Base-by-base conservation (phyloP, 345 rosid genomes). In the Crucihimalaya himalaica region DNA sequence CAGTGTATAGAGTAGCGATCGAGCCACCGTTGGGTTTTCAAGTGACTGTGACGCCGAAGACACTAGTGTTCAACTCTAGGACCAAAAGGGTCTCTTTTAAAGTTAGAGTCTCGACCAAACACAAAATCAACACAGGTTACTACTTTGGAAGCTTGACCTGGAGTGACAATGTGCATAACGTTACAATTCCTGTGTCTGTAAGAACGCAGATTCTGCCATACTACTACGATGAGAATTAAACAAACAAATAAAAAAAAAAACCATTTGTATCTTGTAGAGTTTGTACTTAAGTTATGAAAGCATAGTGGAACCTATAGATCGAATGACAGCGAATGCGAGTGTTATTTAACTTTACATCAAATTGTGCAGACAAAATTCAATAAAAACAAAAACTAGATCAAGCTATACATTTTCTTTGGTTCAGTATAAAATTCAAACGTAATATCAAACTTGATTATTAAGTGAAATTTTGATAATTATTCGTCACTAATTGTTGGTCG, bases 101-200 rank as follows among this genome's bases (percentile, higher is more conserved):
- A 4, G 74, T 78, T 5, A 62, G 54, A n/a, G 48, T 82, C 35
- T 71, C 43, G 4, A 29, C 79, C 14, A 37, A 51, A 10, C 59
- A 84, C 37, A 58, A 53, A 56, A 63, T 72, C 43, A 77, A 79
- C 43, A 63, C 84, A 6, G 81, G 82, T 6, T 84, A 60, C 68
- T 73, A 39, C 19, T 84, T 84, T 66, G 79, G 85, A 5, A 78
- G 85, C 79, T 54, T 84, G 25, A 75, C 79, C 19, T 82, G 85
- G 81, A 79, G 27, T 1, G 73, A 78, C 50, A 68, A 74, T n/a
- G 2, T 8, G 10, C 80, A 72, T 23, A 39, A 18, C 20, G 85
- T 84, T 23, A 61, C 48, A 12, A 80, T 69, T 75, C 85, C 84
- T 3, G 8, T 82, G 39, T 80, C 82, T 9, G 84, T 75, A 2